A percentile compares a stretch with the other conserved stretches of the same genome.
phyloP scores from a whole-genome alignment of 768 basidiomycete species.

The Trametes cubensis region DNA sequence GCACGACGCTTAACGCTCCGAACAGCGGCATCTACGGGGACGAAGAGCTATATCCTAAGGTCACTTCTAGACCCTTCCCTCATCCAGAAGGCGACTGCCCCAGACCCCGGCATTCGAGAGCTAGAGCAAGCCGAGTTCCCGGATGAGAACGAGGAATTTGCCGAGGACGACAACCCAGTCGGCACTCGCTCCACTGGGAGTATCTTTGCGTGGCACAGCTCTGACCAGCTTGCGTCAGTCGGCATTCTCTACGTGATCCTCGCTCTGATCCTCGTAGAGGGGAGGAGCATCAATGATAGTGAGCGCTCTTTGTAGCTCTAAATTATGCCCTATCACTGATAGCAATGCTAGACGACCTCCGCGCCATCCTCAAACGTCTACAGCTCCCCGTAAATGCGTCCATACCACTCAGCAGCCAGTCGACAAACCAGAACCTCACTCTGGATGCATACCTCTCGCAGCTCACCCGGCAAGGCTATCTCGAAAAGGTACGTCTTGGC shows the following conservation, averaged over 20 bases:
- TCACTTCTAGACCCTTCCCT: slow-evolving; percentile 66
- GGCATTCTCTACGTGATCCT: slow-evolving; percentile 85
- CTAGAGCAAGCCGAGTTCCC: slow-evolving; percentile 55
- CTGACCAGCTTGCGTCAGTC: slow-evolving; percentile 66
- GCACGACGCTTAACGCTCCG: background rate
- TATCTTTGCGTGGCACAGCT: slow-evolving; percentile 70
- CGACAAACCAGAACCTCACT: slow-evolving; percentile 52
- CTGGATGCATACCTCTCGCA: slow-evolving; percentile 68
- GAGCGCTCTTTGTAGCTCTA: slow-evolving; percentile 33
- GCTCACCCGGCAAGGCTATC: slow-evolving; percentile 72
- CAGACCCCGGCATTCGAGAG: slow-evolving; percentile 45
- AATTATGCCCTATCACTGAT: background rate
- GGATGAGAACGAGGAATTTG: slow-evolving; percentile 49
- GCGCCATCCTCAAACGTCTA: slow-evolving; percentile 68
- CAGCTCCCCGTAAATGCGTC: slow-evolving; percentile 53
- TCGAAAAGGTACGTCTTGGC: slow-evolving; percentile 64
- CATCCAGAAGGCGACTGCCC: slow-evolving; percentile 60
- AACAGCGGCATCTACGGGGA: slow-evolving; percentile 56
- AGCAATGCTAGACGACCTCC: slow-evolving; percentile 64
- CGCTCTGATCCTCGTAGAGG: slow-evolving; percentile 81
- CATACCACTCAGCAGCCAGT: slow-evolving; percentile 54
- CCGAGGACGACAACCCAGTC: slow-evolving; percentile 49
- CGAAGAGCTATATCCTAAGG: slow-evolving; percentile 84
- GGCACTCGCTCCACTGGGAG: slow-evolving; percentile 59
- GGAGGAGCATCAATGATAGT: slow-evolving; percentile 77